Base-by-base conservation (phyloP, 257 asterid species). In the Handroanthus guayacan region DNA sequence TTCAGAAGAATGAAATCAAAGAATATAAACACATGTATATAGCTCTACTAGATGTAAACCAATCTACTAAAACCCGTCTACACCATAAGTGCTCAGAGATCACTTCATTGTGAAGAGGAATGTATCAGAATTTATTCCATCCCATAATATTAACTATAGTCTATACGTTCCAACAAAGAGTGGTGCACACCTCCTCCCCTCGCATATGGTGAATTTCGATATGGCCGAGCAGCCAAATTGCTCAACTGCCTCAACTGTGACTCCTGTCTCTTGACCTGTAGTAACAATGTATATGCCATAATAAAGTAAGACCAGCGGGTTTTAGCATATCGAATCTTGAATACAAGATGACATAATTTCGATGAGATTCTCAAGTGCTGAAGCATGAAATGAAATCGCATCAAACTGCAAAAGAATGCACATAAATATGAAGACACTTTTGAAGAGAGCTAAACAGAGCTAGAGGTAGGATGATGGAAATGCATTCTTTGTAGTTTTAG, bases 191-290 rank as follows among this genome's bases (percentile, higher is more conserved):
- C 80, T 65, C 80, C 81, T 68, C 82, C 79, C 68, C 76, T 72
- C 14, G 71, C 60, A 34, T 61, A 36, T 34, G 17, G 66, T 3
- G 44, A 61, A 61, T 17, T 8, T 61, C 66, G 66, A 34, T 61
- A 36, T 75, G 78, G 75, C 63, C 84, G 83, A 51, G 78, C 68
- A 74, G 87, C 64, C 67, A 78, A 74, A 74, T 73, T 72, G 80
- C 89, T 74, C 20, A 88, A 75, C 71, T 81, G 87, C 85, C 82
- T 81, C 84, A 87, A 50, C 16, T 80, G 91, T 9, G 69, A 71
- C 52, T 88, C 88, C 71, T 81, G 89, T 58, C 87, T 73, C 74
- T 81, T 79, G 62, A 83, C 87, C 93, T 90, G 81, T 10, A 31
- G 34, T 2, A 61, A 61, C 0, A 61, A 61, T 36, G 3, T 3